Base-by-base conservation (phyloP, 257 asterid species). In the Primulina eburnea region DNA sequence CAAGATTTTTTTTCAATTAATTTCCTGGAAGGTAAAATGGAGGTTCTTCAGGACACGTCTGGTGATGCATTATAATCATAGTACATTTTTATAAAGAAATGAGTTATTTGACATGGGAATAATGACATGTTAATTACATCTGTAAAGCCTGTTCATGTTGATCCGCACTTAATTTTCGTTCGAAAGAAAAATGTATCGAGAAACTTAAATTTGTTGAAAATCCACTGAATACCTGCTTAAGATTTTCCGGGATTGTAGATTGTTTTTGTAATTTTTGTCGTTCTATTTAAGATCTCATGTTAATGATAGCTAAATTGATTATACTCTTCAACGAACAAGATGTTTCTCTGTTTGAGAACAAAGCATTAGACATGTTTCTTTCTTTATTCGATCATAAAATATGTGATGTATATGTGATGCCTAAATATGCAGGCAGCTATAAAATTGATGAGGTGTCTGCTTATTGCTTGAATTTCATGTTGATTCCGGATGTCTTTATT, bases 401-500 rank as follows among this genome's bases (percentile, higher is more conserved):
- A 43, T 55, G 47, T 14, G n/a, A 14, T 67, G 18, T 12, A 28
- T 67, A 33, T 24, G 35, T 33, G 3, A 10, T 9, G 63, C 64
- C 32, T 71, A 61, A 61, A 33, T 35, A 9, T 73, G 60, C 32
- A 24, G 55, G 72, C 40, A 18, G 72, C 60, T 21, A 7, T 17
- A 29, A 29, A 38, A 61, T 56, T 29, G 69, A 67, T 32, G 30
- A 21, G 28, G 21, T 60, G 58, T 28, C 47, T 52, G 29, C 38
- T 47, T 40, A 43, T 43, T 60, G 55, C 37, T 24, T 50, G 58
- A 62, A 50, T 67, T 2, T 77, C 60, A 78, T 71, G 70, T 30
- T 28, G 38, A 80, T 60, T 64, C 75, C 69, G 35, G 52, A 59
- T 65, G 33, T 64, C 70, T 58, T 71, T 52, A 26, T 58, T 43